Conservation (phyloP, 2,329 filamentous ascomycete species). For the Neonectria neomacrospora region DNA sequence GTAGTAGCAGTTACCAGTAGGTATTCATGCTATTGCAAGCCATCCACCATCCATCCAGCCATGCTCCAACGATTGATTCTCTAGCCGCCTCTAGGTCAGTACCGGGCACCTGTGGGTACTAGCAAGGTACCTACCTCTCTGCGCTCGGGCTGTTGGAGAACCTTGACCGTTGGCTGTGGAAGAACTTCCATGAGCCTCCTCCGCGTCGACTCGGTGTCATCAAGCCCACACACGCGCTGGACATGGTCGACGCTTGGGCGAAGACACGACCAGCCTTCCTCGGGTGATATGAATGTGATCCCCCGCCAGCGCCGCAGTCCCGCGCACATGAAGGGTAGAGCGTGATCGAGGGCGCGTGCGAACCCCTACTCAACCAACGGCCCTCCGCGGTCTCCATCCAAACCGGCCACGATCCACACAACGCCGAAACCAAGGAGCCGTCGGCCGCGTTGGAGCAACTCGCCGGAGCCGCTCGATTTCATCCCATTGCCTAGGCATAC, state of each 20-base stretch:
- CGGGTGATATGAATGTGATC: background rate
- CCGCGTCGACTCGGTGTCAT: background rate
- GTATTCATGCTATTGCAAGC: too few relatives aligned
- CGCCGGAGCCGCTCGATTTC: background rate
- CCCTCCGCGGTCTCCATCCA: constrained; percentile 6
- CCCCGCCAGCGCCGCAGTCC: background rate
- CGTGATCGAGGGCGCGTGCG: constrained; percentile 18
- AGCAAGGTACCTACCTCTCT: background rate
- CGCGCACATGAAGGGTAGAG: background rate
- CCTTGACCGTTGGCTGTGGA: background rate
- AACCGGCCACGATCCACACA: constrained; percentile 15
- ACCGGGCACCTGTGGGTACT: background rate
- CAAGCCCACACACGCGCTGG: background rate
- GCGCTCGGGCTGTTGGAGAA: background rate
- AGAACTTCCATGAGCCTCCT: background rate
- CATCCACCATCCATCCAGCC: background rate
- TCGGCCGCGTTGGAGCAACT: constrained; percentile 9
- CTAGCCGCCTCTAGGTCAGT: background rate
- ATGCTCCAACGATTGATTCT: background rate
- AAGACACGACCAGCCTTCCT: background rate
- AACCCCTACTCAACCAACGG: constrained; percentile 6
- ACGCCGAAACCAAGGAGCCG: constrained; percentile 1
- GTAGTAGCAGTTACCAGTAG: background rate
- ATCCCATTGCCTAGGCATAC: background rate
- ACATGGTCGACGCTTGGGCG: background rate